Base-by-base conservation (phyloP, 1,284 basidiomycete species). In the Ceratobasidium sp. region DNA sequence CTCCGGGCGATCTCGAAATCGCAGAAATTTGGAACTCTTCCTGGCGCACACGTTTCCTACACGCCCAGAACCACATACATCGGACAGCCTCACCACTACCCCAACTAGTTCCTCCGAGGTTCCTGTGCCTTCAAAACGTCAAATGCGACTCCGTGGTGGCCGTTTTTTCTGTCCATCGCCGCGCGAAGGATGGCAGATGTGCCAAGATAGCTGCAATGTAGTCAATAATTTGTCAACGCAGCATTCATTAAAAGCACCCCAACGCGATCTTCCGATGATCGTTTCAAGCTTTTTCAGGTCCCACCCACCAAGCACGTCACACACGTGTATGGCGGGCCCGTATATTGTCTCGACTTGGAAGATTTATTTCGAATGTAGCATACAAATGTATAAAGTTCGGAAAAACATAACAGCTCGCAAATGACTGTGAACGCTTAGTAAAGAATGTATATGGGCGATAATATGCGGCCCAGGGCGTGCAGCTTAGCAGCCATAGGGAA, bases 171-270 rank as follows among this genome's bases (percentile, higher is more conserved):
- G 66, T 14, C 4, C 31, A 69, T 69, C 66, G 19, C 37, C 16
- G 31, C 27, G 22, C 64, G 64, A 66, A 69, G 54, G n/a, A 24
- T 37, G 48, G 4, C 37, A 53, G 58, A 56, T n/a, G 22, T 53
- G 41, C 53, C 34, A 29, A 41, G 53, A 54, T 54, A 68, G 34
- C 51, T 24, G 43, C n/a, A 11, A 29, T 24, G 27, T 58, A 46
- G 66, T 69, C 66, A 58, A 41, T 1, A 39, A 41, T 69, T 19
- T 69, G 66, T 69, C 66, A 58, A 58, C 37, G n/a, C 43, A 16
- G 14, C 27, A 34, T 58, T 48, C 51, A 58, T 69, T 46, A 37
- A 59, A 59, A 27, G 19, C 9, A 34, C 31, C 39, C 22, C 37
- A 43, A n/a, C 66, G 37, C 19, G 49, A 48, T 29, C 16, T 39